Evolutionary conservation across 2,329 filamentous ascomycete genomes (phyloP).

Genomic region (Fusarium palustre): DNA sequence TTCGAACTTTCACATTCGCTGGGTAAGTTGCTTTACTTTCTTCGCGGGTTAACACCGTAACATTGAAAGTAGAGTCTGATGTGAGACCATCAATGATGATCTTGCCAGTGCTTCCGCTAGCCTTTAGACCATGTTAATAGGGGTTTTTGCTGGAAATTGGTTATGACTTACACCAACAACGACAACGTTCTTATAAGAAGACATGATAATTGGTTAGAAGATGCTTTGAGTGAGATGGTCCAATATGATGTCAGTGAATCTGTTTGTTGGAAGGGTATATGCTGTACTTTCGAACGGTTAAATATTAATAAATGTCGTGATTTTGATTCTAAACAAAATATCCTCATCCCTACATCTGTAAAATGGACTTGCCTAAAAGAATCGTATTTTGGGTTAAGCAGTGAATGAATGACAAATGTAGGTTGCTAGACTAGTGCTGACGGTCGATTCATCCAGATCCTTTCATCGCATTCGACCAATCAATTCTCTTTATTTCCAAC

Average conservation of each 20-base stretch:
- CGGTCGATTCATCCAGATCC: accelerated
- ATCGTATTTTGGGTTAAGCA: neutral
- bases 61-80: neutral
- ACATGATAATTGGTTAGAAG: neutral
- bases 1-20: neutral
- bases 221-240: accelerated
- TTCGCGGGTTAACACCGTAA: neutral
- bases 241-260: neutral
- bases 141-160: accelerated
- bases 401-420: neutral
- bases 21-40: slow-evolving; percentile 7
- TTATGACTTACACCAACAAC: slow-evolving; percentile 3
- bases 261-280: accelerated
- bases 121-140: neutral
- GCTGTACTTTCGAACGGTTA: neutral
- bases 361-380: neutral
- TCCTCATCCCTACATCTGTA: too few species aligned
- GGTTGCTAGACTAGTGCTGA: neutral
- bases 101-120: slow-evolving; percentile 7
- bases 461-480: neutral
- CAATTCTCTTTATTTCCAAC: neutral
- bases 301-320: neutral
- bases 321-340: neutral
- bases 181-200: neutral
- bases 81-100: neutral